Conservation (phyloP, 2,329 filamentous ascomycete genomes). For the Aspergillus sp. region DNA sequence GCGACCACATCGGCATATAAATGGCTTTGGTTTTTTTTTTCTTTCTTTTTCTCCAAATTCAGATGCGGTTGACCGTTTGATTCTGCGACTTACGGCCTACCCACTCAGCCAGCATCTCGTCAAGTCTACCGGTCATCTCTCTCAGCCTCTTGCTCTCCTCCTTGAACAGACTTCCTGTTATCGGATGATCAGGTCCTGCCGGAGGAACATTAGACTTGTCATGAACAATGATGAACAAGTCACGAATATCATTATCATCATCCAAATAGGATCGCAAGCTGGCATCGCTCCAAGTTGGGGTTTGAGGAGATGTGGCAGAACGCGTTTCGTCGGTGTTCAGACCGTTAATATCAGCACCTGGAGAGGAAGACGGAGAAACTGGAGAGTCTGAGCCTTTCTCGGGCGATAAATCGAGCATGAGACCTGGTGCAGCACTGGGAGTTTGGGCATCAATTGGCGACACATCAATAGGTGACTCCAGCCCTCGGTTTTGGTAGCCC, state of each 20-base stretch:
- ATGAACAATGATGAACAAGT: constrained; percentile 84
- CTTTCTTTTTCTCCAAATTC: neutral
- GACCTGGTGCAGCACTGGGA: constrained; percentile 50
- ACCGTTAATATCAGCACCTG: constrained; percentile 22
- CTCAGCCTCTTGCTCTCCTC: constrained; percentile 80
- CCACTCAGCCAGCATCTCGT: constrained; percentile 79
- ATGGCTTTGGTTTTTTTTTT: too few species aligned
- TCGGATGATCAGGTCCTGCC: constrained; percentile 74
- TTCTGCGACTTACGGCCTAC: constrained; percentile 39
- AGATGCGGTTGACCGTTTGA: neutral
- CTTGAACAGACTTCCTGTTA: constrained; percentile 71
- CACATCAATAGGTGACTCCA: constrained; percentile 63
- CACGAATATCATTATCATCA: constrained; percentile 77
- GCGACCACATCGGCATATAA: neutral
- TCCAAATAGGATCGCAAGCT: constrained; percentile 86
- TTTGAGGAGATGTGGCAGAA: constrained; percentile 46
- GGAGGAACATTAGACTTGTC: constrained; percentile 80
- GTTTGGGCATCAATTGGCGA: constrained; percentile 47
- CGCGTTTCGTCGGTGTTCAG: constrained; percentile 33
- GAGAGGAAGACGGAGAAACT: constrained; percentile 55
- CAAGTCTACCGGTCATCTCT: constrained; percentile 83
- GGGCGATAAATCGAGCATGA: constrained; percentile 66
- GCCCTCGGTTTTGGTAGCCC: constrained; percentile 44
- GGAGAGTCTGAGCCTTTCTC: constrained; percentile 56
- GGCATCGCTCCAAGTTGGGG: constrained; percentile 75